Evolutionary conservation across 2,329 filamentous ascomycete species (phyloP), one percentile per base, ranked within the genome.

Genomic region (Botrytis porri): DNA sequence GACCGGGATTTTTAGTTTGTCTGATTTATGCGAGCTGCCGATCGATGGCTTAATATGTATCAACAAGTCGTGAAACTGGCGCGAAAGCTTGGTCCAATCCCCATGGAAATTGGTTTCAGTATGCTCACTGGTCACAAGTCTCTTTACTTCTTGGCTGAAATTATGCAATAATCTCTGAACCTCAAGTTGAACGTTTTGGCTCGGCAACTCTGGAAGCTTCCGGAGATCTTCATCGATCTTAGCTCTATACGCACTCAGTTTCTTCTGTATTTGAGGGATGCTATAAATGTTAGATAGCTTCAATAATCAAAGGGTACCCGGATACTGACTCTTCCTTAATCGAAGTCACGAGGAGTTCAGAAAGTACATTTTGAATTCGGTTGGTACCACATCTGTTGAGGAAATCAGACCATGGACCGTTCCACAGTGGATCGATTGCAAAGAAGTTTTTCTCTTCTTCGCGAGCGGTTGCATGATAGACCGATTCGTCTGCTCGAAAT

Each of bases 121-220:
- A 0, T 80, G 79, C 0, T 88, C 85, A 20, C 89, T 85, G 35
- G 86, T 83, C 9, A 93, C 82, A 0, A 89, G 83, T 0, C 83
- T 82, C 7, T 86, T 84, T 1, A 93, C 84, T 0, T 84, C 79
- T 0, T 84, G 82, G 0, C 87, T 86, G 74, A 95, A 90, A 0
- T 83, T 83, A 20, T 84, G 83, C 0, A 95, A 80, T 18, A 88
- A 87, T 2, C 86, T 86, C 32, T 86, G 86, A 0, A 97, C 86
- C 16, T 90, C 88, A 0, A 90, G 84, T n/a, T 90, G 86, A 0
- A 94, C 87, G 61, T 94, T 93, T 0, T 84, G 82, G 0, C 82
- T 82, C 0, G 92, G 91, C 0, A 93, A 86, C 54, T 93, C 90
- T 0, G 92, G 92, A 0, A 95, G 85, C 0, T 82, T 82, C 0